These are phyloP conservation scores for Purpureocillium lavendulum DNA, from an alignment of 2,329 filamentous ascomycete species.

Conservation along the genomic window DNA sequence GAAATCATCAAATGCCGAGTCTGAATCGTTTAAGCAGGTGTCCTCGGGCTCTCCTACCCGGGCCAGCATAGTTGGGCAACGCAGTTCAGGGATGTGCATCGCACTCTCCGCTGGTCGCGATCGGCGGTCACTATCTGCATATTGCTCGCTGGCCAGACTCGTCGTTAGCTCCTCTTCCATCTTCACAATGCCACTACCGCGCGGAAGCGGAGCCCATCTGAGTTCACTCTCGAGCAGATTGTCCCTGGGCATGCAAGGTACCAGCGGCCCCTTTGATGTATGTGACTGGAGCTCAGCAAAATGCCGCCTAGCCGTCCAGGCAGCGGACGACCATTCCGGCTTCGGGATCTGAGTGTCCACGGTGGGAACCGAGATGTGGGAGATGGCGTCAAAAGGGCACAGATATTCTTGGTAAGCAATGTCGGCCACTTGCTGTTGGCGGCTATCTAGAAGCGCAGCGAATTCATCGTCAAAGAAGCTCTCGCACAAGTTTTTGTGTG, in stretches of 20 bases:
- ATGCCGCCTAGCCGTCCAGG: conserved; percentile 13
- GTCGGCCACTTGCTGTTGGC: conserved; percentile 4
- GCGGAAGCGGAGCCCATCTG: conserved; percentile 15
- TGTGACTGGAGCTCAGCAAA: conserved; percentile 14
- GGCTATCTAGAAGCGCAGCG: conserved; percentile 10
- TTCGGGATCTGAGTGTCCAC: conserved; percentile 16
- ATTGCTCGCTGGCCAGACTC: conserved; percentile 1
- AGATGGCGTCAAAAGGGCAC: conserved; percentile 13
- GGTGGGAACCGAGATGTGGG: conserved; percentile 18
- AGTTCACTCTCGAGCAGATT: conserved; percentile 10
- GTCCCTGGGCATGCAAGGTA: conserved; percentile 1
- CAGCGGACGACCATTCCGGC: conserved; percentile 13
- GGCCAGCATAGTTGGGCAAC: too few species aligned
- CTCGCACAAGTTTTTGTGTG: not conserved
- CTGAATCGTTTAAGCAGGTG: too few species aligned
- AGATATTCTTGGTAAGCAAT: conserved; percentile 19
- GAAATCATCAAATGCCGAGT: too few species aligned
- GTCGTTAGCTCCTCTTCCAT: conserved; percentile 9
- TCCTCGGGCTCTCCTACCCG: too few species aligned
- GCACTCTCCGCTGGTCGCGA: too few species aligned
- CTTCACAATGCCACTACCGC: conserved; percentile 1
- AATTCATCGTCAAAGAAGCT: conserved; percentile 16
- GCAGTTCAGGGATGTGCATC: too few species aligned
- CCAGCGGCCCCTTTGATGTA: not conserved
- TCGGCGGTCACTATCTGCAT: too few species aligned